phyloP scores from a whole-genome alignment of 805 yeast species.

The Candida coquimbonensis region DNA sequence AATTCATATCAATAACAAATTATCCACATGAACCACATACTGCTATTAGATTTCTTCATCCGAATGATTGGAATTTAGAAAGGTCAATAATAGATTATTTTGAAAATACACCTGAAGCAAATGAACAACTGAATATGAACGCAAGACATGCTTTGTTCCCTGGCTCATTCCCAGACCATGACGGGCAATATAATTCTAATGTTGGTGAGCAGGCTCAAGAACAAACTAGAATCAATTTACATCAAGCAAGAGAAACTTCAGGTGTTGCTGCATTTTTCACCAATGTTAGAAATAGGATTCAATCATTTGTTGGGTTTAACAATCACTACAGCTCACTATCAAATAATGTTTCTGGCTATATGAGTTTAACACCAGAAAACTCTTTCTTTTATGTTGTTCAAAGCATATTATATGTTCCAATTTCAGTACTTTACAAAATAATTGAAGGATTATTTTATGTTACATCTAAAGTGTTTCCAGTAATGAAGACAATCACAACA shows the following conservation, averaged over 20 bases:
- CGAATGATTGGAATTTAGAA: slow-evolving; percentile 35
- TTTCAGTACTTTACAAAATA: slow-evolving; percentile 25
- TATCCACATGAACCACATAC: slow-evolving; percentile 15
- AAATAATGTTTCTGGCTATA: slow-evolving; percentile 7
- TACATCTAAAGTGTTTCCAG: slow-evolving; percentile 28
- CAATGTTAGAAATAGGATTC: slow-evolving; percentile 17
- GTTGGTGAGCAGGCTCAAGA: slow-evolving; percentile 4
- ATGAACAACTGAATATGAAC: slow-evolving; percentile 15
- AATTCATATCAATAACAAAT: slow-evolving; percentile 15
- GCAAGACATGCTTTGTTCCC: slow-evolving; percentile 13
- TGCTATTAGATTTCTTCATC: slow-evolving; percentile 18
- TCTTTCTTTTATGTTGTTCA: slow-evolving; percentile 23
- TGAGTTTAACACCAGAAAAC: slow-evolving; percentile 19
- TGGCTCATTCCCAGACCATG: slow-evolving; percentile 16
- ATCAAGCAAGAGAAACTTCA: neutral
- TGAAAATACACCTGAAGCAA: slow-evolving; percentile 20
- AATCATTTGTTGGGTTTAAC: slow-evolving; percentile 14
- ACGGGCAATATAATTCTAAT: slow-evolving; percentile 1
- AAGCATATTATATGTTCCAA: slow-evolving; percentile 26
- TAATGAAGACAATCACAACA: slow-evolving; percentile 29
- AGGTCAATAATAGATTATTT: slow-evolving; percentile 21
- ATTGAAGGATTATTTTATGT: slow-evolving; percentile 21
- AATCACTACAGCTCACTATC: slow-evolving; percentile 25
- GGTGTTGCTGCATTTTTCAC: neutral
- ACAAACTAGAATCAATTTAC: neutral